Percentiles rank a stretch among this genome's conserved stretches.
These are phyloP conservation scores for Trichoderma simmonsii DNA, from an alignment of 2,329 filamentous ascomycete species.

Conservation along the genomic window DNA sequence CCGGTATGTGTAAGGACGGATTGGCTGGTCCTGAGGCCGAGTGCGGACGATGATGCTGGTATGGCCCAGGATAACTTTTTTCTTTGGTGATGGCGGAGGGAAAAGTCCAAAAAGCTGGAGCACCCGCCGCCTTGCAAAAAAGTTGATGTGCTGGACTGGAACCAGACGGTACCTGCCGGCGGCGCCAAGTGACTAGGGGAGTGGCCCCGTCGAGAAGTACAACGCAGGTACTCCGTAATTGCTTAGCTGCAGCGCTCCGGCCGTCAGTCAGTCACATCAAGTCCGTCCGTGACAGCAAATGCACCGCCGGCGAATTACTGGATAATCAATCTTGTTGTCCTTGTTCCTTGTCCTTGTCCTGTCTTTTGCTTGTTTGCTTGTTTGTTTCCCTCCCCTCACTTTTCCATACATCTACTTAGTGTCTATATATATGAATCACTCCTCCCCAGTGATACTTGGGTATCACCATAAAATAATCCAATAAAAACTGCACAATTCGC, in stretches of 20 bases:
- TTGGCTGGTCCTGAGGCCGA: constrained; percentile 22
- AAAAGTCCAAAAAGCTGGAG: constrained; percentile 7
- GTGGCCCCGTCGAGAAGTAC: neutral
- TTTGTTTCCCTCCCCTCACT: neutral
- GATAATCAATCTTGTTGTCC: neutral
- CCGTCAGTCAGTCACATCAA: neutral
- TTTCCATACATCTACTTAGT: neutral
- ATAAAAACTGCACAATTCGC: neutral
- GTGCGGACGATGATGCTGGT: constrained; percentile 20
- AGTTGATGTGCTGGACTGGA: neutral
- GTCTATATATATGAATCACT: neutral
- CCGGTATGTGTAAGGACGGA: neutral
- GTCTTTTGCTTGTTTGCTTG: neutral
- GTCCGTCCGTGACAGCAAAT: neutral
- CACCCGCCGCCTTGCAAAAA: constrained; percentile 3
- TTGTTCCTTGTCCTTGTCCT: neutral
- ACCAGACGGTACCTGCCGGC: constrained; percentile 9
- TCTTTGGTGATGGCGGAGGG: constrained; percentile 18
- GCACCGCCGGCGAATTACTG: neutral
- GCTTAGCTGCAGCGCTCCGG: neutral
- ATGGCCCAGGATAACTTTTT: neutral
- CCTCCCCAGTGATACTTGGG: too few species aligned
- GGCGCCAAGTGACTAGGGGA: neutral
- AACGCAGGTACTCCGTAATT: neutral
- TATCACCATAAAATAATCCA: neutral